Conservation (phyloP, 139 green algal species). For the Desmodesmus armatus region DNA sequence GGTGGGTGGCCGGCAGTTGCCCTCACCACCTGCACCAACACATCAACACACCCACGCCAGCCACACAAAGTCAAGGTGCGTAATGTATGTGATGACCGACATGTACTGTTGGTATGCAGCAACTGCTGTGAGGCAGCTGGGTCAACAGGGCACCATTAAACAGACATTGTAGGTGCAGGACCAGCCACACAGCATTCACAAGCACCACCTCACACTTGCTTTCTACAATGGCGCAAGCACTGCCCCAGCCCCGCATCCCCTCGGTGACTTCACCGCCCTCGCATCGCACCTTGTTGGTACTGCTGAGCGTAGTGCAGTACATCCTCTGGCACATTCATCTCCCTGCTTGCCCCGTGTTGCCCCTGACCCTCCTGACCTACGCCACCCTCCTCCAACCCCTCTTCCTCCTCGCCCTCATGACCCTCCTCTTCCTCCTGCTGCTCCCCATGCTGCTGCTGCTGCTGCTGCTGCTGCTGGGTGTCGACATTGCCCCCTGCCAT, state of each 20-base stretch:
- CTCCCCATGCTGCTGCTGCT: background rate
- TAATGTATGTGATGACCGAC: too few relatives aligned
- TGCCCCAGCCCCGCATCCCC: too few relatives aligned
- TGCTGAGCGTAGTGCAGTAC: constrained; percentile 25
- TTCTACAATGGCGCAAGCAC: too few relatives aligned
- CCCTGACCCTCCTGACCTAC: background rate
- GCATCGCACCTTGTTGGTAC: constrained; percentile 26
- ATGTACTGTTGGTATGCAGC: too few relatives aligned
- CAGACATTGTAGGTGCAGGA: background rate
- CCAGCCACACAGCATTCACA: too few relatives aligned
- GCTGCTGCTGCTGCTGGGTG: background rate
- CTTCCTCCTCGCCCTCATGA: background rate
- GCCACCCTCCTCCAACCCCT: background rate
- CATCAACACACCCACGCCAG: too few relatives aligned
- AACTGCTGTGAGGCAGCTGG: too few relatives aligned
- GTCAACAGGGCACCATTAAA: too few relatives aligned
- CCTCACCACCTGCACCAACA: constrained; percentile 20
- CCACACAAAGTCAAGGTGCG: too few relatives aligned
- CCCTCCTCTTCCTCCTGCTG: background rate
- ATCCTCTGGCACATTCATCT: constrained; percentile 23
- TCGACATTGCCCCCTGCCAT: background rate
- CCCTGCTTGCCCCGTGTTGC: background rate
- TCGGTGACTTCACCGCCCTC: too few relatives aligned
- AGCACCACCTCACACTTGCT: too few relatives aligned
- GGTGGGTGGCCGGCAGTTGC: background rate